Evolutionary conservation across 768 basidiomycete species (phyloP), one percentile per base, ranked within the genome.

Genomic region (Pleurotus platypus): DNA sequence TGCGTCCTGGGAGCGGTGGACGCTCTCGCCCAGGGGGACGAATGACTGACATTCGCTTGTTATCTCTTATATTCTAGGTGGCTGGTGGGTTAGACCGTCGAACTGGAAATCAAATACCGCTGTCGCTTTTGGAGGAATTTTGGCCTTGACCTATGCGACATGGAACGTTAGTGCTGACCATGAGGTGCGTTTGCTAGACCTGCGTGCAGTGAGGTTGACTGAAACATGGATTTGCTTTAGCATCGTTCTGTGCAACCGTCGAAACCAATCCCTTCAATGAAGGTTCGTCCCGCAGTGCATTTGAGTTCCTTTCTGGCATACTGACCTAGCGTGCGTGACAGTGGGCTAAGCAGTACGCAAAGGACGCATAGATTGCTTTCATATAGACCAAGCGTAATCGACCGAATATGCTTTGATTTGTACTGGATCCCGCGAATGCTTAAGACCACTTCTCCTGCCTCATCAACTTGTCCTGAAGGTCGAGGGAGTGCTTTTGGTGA

Each of bases 31-130:
- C 40, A 9, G 42, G 2, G 42, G 11, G 15, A 22, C 39, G 35
- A 54, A 13, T 38, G 51, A 18, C 39, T 45, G 22, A 48, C 20
- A 11, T 37, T 6, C 22, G 15, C 46, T 38, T 11, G 49, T 47
- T 51, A 43, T 42, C 43, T 37, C 47, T 40, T 15, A 35, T 35
- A 35, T 11, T 11, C 3, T 35, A 93, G 93, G 94, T 75, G 94
- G 94, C 65, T 98, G 94, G 94, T 98, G 94, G 94, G 83, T 85
- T 37, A 84, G 92, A 16, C 94, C 94, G 5, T 76, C 84, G 20
- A 96, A 94, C 75, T 97, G 94, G 94, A 84, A 83, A 57, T 70
- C 83, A 24, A 95, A 94, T 75, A 96, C 94, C 2, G 82, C 82
- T 1, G 81, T 96, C 51, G 79, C 82, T 15, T 80, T 83, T 58